Evolutionary conservation across 208 protist species (phyloP).

Genomic region (Jaenimonas drosophilae): DNA sequence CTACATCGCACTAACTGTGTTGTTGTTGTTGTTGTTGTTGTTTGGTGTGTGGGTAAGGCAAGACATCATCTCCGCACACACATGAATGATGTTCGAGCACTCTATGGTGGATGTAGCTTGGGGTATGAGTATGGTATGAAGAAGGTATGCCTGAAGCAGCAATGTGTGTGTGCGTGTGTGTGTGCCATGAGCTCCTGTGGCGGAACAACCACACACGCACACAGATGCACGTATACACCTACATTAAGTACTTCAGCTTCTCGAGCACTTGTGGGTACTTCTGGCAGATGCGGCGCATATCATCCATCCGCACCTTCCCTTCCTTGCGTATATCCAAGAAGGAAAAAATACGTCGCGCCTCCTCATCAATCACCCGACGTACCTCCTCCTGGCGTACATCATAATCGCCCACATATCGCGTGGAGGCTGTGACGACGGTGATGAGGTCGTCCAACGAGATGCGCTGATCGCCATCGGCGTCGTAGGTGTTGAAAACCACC

Average conservation of each 20-base stretch:
- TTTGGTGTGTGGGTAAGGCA: conserved; percentile 1
- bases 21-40: conserved; percentile 5
- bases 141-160: too few relatives aligned
- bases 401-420: conserved; percentile 83
- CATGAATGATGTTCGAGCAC: background rate
- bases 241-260: conserved; percentile 88
- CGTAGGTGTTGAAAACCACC: conserved; percentile 89
- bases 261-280: conserved; percentile 83
- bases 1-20: conserved; percentile 1
- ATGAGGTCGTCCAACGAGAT: conserved; percentile 79
- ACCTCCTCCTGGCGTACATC: conserved; percentile 73
- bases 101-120: too few relatives aligned
- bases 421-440: conserved; percentile 82
- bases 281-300: conserved; percentile 71
- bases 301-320: conserved; percentile 54
- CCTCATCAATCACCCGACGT: conserved; percentile 60
- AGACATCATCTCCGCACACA: conserved; percentile 3
- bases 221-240: too few relatives aligned
- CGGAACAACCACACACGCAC: too few relatives aligned
- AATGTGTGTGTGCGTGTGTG: too few relatives aligned
- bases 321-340: conserved; percentile 80
- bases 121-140: too few relatives aligned
- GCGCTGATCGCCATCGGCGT: conserved; percentile 87
- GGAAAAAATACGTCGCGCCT: conserved; percentile 67
- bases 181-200: too few relatives aligned